Evolutionary conservation across 1,139 yeast species (phyloP).

Genomic region (Saccharomyces hybrid): DNA sequence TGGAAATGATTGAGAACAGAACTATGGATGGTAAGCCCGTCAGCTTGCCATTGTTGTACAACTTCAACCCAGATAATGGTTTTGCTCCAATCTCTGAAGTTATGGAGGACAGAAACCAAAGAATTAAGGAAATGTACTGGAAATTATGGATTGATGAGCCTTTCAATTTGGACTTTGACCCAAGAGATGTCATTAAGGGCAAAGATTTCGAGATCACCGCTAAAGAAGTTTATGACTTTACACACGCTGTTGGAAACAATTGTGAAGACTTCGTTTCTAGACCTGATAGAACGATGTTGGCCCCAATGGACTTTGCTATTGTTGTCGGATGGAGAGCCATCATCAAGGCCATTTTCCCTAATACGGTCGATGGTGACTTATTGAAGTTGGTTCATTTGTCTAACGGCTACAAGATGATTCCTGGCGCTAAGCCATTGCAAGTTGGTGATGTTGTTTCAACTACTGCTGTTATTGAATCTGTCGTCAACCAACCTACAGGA

Average conservation of each 20-base stretch:
- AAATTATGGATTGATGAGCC: slow-evolving; percentile 87
- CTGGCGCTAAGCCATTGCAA: slow-evolving; percentile 84
- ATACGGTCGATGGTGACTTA: slow-evolving; percentile 91
- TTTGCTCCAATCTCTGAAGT: slow-evolving; percentile 91
- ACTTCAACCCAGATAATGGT: slow-evolving; percentile 76
- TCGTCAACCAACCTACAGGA: slow-evolving; percentile 85
- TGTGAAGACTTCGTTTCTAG: slow-evolving; percentile 93
- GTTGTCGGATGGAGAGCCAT: slow-evolving; percentile 98
- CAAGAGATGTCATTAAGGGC: slow-evolving; percentile 55
- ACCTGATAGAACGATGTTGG: slow-evolving; percentile 74
- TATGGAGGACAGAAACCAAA: slow-evolving; percentile 81
- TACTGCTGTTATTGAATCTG: slow-evolving; percentile 79
- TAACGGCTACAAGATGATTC: slow-evolving; percentile 87
- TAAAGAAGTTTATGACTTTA: slow-evolving; percentile 79
- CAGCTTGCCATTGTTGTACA: slow-evolving; percentile 68
- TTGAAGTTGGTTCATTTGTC: slow-evolving; percentile 90
- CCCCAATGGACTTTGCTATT: slow-evolving; percentile 99
- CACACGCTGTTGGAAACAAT: slow-evolving; percentile 94
- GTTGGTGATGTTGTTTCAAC: slow-evolving; percentile 82
- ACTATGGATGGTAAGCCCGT: slow-evolving; percentile 70
- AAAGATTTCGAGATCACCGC: slow-evolving; percentile 63
- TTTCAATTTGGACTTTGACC: slow-evolving; percentile 55
- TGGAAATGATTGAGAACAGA: slow-evolving; percentile 81
- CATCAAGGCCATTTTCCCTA: slow-evolving; percentile 94
- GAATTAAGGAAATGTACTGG: slow-evolving; percentile 97